These are phyloP conservation scores for Penicillium decumbens DNA, from an alignment of 2,329 filamentous ascomycete genomes.

Conservation along the genomic window DNA sequence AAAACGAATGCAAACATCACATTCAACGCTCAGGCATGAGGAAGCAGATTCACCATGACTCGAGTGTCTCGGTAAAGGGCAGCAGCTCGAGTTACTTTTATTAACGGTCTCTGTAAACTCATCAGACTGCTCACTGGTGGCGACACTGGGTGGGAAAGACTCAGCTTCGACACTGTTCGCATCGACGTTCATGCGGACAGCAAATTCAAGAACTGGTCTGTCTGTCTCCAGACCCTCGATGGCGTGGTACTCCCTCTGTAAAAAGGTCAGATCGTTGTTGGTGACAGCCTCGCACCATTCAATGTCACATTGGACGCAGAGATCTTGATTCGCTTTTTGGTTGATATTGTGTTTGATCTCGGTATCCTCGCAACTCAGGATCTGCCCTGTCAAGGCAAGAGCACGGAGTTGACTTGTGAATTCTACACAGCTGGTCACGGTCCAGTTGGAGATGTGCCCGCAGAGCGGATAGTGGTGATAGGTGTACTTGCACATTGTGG, in stretches of 20 bases:
- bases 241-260: neutral
- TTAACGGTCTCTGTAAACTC: neutral
- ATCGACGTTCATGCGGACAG: conserved; percentile 1
- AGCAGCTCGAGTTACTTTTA: neutral
- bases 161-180: neutral
- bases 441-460: conserved; percentile 28
- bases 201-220: conserved; percentile 1
- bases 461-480: conserved; percentile 27
- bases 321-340: neutral
- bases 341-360: conserved; percentile 14
- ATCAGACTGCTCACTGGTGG: neutral
- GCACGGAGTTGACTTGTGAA: conserved; percentile 21
- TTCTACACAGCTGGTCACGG: conserved; percentile 21
- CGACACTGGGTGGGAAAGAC: neutral
- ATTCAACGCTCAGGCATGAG: neutral
- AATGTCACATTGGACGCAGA: conserved; percentile 14
- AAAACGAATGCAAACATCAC: neutral
- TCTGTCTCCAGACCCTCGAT: conserved; percentile 10
- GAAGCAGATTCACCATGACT: neutral
- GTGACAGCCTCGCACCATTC: conserved; percentile 3
- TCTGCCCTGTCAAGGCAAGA: neutral
- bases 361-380: conserved; percentile 5
- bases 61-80: neutral
- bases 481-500: conserved; percentile 26
- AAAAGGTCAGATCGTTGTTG: neutral